Evolutionary conservation across 306 rosid species (phyloP).

Genomic region (Alnus glutinosa): DNA sequence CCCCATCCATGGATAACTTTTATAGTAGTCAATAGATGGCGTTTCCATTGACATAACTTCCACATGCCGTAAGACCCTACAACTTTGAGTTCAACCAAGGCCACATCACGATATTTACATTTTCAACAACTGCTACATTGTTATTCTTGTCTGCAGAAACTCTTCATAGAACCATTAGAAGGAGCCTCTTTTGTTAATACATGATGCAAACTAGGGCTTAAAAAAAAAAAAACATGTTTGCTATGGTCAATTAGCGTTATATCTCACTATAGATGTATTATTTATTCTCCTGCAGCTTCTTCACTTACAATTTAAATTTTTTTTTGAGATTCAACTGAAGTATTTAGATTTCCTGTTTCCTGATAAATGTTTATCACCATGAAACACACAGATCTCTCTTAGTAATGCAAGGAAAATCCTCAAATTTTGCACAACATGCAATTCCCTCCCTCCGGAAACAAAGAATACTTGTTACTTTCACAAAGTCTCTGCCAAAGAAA

Average conservation of each 20-base stretch:
- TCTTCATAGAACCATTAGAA: neutral
- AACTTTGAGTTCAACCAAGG: neutral
- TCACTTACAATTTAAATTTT: neutral
- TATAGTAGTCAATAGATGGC: neutral
- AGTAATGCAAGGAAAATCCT: constrained; percentile 71
- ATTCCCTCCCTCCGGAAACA: constrained; percentile 77
- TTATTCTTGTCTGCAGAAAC: neutral
- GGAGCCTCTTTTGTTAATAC: neutral
- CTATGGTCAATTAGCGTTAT: neutral
- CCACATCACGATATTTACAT: neutral
- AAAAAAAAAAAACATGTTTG: neutral
- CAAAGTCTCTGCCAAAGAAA: constrained; percentile 69
- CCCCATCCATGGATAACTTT: neutral
- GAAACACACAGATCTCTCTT: constrained; percentile 62
- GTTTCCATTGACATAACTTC: constrained; percentile 10
- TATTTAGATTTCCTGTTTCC: constrained; percentile 7
- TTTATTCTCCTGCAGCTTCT: neutral
- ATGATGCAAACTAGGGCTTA: neutral
- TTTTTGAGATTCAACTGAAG: constrained; percentile 5
- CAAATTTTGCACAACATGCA: constrained; percentile 75
- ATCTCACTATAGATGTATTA: neutral
- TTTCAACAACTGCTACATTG: neutral
- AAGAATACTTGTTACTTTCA: constrained; percentile 73
- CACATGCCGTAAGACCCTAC: neutral
- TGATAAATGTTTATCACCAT: constrained; percentile 24